Base-by-base conservation (phyloP, 2,329 filamentous ascomycete genomes). In the Penicillium paneum region DNA sequence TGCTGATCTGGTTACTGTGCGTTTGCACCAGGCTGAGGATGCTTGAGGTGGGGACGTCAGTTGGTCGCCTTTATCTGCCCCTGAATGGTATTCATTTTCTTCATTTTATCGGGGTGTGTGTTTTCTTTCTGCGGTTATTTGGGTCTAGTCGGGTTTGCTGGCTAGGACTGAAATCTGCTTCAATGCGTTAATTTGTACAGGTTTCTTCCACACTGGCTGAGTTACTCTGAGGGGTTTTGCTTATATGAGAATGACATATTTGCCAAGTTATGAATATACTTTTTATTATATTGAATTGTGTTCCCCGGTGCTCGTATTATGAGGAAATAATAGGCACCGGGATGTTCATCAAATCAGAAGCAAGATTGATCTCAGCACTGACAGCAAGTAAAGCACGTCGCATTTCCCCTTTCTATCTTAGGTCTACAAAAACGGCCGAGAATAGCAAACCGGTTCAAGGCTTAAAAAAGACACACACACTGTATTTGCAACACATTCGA, bases 1-100 rank as follows among this genome's bases (percentile, higher is more conserved):
- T 19, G 62, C 57, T 19, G 66, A 69, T 55, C 56, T 61, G 32
- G 63, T 70, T n/a, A 65, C 63, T 45, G 67, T 71, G n/a, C 58
- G 68, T 34, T 54, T 71, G 57, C 68, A 66, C 50, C 63, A 68
- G 56, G 68, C 59, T 17, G 57, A 53, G 24, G 57, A 62, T 44
- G 61, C 56, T 28, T 63, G 13, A 52, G 15, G n/a, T n/a, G n/a
- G 35, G 34, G 17, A 3, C 26, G 13, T 21, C 21, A 13, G 26
- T 47, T 35, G 2, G 11, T 32, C 42, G 21, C 11, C 7, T 43
- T 21, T 29, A 15, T 26, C 2, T 15, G 15, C 15, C 15, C 21
- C 11, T 38, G 17, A 2, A 32, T 32, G 34, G 3, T 26, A 24
- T 24, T n/a, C 12, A 6, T 13, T 32, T 3, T 21, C 5, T 13